A percentile compares a stretch with the other conserved stretches of the same genome.
Evolutionary conservation across 495 filamentous ascomycete genomes (phyloP).

Genomic region (Lasiosphaeria miniovina): DNA sequence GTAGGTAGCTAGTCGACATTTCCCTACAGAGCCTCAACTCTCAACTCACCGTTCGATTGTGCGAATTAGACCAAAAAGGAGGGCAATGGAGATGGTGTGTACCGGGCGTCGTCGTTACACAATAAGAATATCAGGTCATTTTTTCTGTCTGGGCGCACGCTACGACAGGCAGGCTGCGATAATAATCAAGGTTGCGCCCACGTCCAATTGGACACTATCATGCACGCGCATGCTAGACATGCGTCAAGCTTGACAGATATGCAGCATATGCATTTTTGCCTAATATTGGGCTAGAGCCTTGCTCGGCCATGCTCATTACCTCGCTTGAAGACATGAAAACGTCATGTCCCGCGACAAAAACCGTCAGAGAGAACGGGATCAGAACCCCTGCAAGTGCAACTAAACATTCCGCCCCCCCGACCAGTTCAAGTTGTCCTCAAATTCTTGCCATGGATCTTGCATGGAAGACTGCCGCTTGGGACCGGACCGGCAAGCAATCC

Average conservation of each 20-base stretch:
- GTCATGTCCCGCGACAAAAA: too few species aligned
- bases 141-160: not conserved
- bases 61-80: too few species aligned
- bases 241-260: not conserved
- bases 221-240: not conserved
- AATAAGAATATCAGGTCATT: not conserved
- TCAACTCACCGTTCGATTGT: not conserved
- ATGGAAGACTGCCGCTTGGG: constrained; percentile 7
- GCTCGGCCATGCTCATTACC: too few species aligned
- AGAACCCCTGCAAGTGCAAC: too few species aligned
- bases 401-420: too few species aligned
- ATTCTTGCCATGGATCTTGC: not conserved
- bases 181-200: not conserved
- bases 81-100: too few species aligned
- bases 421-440: too few species aligned
- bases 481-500: not conserved
- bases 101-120: not conserved
- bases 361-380: too few species aligned
- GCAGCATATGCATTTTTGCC: too few species aligned
- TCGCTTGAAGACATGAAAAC: too few species aligned
- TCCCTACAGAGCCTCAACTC: not conserved
- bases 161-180: not conserved
- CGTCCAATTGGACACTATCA: not conserved
- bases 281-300: too few species aligned
- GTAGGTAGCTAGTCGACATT: not conserved